phyloP scores from a whole-genome alignment of 1,284 basidiomycete genomes.

The Waitea zeae region DNA sequence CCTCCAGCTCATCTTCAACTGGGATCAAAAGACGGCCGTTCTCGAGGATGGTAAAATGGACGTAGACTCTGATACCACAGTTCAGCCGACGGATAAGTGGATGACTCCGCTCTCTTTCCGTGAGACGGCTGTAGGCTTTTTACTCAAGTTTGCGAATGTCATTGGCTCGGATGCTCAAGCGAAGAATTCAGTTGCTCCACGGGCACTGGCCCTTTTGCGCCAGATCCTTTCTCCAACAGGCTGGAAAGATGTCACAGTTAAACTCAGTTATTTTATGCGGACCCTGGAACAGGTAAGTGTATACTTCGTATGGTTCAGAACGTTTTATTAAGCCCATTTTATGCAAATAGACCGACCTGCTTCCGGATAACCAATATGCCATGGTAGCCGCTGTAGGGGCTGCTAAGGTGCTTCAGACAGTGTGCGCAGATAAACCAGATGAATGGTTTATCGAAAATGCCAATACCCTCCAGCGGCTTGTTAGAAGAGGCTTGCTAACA shows the following conservation, averaged over 20 bases:
- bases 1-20: slow-evolving; percentile 74
- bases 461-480: slow-evolving; percentile 68
- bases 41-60: slow-evolving; percentile 9
- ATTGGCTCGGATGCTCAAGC: slow-evolving; percentile 16
- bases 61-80: slow-evolving; percentile 8
- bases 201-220: slow-evolving; percentile 71
- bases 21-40: slow-evolving; percentile 57
- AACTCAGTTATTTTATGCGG: slow-evolving; percentile 77
- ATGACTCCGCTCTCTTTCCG: slow-evolving; percentile 65
- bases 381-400: slow-evolving; percentile 64
- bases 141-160: slow-evolving; percentile 80
- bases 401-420: slow-evolving; percentile 81
- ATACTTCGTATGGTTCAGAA: slow-evolving; percentile 1
- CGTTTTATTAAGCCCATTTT: slow-evolving; percentile 8
- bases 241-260: slow-evolving; percentile 90
- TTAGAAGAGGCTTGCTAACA: slow-evolving; percentile 75
- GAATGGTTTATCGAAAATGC: slow-evolving; percentile 73
- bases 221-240: slow-evolving; percentile 69
- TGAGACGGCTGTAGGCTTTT: slow-evolving; percentile 85
- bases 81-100: slow-evolving; percentile 30
- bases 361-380: slow-evolving; percentile 50
- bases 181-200: slow-evolving; percentile 52
- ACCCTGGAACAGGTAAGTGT: slow-evolving; percentile 60
- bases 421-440: slow-evolving; percentile 72
- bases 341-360: slow-evolving; percentile 36